Evolutionary conservation across 352 stramenopile species (phyloP), one percentile per base, ranked within the genome.

Genomic region (Phytophthora colocasiae): DNA sequence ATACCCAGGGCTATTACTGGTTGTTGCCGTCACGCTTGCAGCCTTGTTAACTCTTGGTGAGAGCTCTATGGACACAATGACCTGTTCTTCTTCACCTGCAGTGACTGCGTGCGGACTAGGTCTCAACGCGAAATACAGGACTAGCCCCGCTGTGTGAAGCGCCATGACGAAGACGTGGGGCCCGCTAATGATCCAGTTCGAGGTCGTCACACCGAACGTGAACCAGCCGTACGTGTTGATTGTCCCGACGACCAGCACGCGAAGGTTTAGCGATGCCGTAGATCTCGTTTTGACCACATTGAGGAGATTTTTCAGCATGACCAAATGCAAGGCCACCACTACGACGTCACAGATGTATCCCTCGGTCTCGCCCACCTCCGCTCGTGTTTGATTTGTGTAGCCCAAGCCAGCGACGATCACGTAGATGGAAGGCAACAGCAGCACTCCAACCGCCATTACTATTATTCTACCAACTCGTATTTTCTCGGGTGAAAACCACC

Each of bases 171-270:
- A 63, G n/a, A 56, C 63, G 49, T 83, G 80, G 0, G 78, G 75
- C 1, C 56, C 70, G 27, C 78, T 77, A 36, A 87, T 79, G 65
- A 83, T 71, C 76, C 67, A 83, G 53, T 82, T 72, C 4, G 48
- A 50, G 8, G 65, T 73, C 48, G 83, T 41, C 1, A 53, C 15
- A 9, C 58, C 68, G 51, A 79, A 83, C 9, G 67, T 66, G 54
- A 83, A 58, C 78, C 78, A 87, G n/a, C 73, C 58, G 27, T 52
- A 32, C 61, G 82, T 83, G 63, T 82, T 85, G 7, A 27, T n/a
- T 29, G n/a, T 41, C 9, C 27, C 29, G 7, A 53, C 46, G 14
- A n/a, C 27, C 46, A 53, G 4, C 27, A 15, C 7, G n/a, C n/a
- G 14, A n/a, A 40, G 15, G 9, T 41, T 40, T 9, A 53, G 15